Conservation (phyloP, 768 basidiomycete genomes). For the Hirschioporus abietinus region DNA sequence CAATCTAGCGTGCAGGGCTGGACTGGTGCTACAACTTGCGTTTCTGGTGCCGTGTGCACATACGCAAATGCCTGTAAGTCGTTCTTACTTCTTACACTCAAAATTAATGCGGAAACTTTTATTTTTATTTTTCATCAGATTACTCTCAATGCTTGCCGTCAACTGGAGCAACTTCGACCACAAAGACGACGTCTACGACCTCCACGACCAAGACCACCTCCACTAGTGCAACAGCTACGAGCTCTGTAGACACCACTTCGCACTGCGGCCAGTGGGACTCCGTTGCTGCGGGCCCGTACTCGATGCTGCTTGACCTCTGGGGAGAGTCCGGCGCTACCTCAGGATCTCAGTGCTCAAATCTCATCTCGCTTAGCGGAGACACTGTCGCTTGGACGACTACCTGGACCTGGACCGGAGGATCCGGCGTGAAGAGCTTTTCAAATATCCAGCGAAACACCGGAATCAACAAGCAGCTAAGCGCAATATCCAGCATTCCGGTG, state of each 20-base stretch:
- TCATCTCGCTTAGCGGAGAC: constrained; percentile 37
- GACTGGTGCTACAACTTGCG: constrained; percentile 33
- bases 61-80: constrained; percentile 37
- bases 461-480: constrained; percentile 47
- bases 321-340: constrained; percentile 28
- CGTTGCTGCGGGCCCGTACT: constrained; percentile 40
- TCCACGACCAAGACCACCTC: neutral
- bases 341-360: constrained; percentile 46
- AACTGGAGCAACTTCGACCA: neutral
- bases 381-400: constrained; percentile 45
- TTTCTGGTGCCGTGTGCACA: constrained; percentile 33
- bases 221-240: neutral
- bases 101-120: neutral
- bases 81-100: constrained; percentile 32
- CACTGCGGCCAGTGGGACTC: constrained; percentile 48
- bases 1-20: constrained; percentile 17
- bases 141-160: neutral
- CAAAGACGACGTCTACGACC: constrained; percentile 7
- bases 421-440: constrained; percentile 55
- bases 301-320: constrained; percentile 48
- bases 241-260: constrained; percentile 19
- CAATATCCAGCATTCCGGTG: constrained; percentile 53
- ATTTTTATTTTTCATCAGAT: neutral
- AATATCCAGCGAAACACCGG: constrained; percentile 48
- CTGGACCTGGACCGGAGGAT: constrained; percentile 51